Evolutionary conservation across 352 stramenopile genomes (phyloP), one percentile per base, ranked within the genome.

Genomic region (Phytopythium delawarense): DNA sequence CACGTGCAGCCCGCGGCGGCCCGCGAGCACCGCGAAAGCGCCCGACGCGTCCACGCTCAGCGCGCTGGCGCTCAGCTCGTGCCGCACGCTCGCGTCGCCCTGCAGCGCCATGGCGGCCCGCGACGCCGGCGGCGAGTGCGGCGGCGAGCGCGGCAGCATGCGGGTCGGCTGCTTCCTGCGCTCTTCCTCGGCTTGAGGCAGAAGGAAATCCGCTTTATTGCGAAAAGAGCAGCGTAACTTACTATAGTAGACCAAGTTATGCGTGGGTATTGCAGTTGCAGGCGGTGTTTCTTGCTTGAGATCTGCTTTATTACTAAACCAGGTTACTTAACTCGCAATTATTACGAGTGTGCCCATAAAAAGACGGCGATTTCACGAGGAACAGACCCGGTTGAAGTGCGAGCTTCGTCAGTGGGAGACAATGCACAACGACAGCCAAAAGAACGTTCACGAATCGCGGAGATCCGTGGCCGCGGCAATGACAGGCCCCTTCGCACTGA

Each of bases 21-120:
- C 78, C 2, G 80, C 86, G 30, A 94, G 69, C 30, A 94, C 81
- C 5, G 69, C 86, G 5, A 88, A 69, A 9, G 72, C 69, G 15
- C 86, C 84, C 16, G 80, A 89, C 46, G 83, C 86, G 64, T 92
- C 83, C 23, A 94, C 81, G 48, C 76, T 89, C 39, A 94, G 63
- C 25, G 82, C 83, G 44, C 74, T 78, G 9, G 86, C 83, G 57
- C 83, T 86, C 66, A 91, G 32, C 53, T 91, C 84, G 56, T 87
- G 74, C 53, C 71, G 80, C 48, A 82, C 80, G 55, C 73, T 75
- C 57, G 87, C 63, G 48, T 88, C 88, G 51, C 67, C 71, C 65
- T 87, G 65, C 44, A 79, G 72, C 46, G 78, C 79, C 46, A 70
- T 72, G 39, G 37, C 52, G 61, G 53, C 57, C 45, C 2, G 48